Evolutionary conservation across 805 yeast genomes (phyloP).

Genomic region (Metschnikowia noctiluminum): DNA sequence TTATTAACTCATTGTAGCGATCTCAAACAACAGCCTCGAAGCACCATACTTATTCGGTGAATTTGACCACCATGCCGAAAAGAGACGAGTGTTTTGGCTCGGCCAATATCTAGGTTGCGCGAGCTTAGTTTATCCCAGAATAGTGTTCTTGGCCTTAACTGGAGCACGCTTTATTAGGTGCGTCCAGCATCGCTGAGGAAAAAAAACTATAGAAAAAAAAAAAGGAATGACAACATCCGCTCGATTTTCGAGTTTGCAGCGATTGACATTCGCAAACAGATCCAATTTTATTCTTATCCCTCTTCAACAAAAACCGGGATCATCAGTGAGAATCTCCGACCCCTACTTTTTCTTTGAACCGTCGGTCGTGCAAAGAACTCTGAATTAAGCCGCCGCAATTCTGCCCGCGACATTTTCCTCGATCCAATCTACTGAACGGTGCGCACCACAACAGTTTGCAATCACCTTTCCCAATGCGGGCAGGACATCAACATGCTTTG

Average conservation of each 20-base stretch:
- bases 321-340: no score
- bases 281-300: no score
- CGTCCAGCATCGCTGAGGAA: not conserved
- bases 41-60: no score
- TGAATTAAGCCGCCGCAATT: not conserved
- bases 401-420: slow-evolving; percentile 1
- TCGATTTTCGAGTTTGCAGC: not conserved
- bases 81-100: not conserved
- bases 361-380: no score
- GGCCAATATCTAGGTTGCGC: not conserved
- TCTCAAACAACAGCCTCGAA: no score
- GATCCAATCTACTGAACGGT: not conserved
- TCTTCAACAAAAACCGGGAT: no score
- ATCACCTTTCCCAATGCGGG: slow-evolving; percentile 14
- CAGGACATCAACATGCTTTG: slow-evolving; percentile 9
- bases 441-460: not conserved
- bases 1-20: no score
- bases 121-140: not conserved
- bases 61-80: no score
- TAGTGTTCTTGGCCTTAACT: not conserved
- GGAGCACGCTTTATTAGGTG: not conserved
- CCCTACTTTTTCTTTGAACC: no score
- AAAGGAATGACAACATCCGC: not conserved
- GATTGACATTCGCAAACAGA: no score
- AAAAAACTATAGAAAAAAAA: no score